Base-by-base conservation (phyloP, 2,329 filamentous ascomycete species). In the Aspergillus neotritici region DNA sequence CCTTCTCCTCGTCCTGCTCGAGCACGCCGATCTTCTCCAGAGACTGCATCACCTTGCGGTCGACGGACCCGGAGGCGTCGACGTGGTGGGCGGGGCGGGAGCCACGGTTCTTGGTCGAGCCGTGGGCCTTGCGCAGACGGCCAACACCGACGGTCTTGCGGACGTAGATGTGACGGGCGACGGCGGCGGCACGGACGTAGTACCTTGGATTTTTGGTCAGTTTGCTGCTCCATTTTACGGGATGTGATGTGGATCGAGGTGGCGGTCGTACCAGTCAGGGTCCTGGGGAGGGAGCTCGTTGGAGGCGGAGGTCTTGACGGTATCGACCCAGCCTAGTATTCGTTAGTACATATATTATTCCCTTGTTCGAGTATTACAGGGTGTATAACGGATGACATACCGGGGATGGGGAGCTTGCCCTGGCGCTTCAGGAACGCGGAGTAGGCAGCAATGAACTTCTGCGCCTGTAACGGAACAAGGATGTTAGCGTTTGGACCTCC, bases 21-120 rank as follows among this genome's bases (percentile, higher is more conserved):
- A 98, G 78, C 63, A 98, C 90, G 73, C 91, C 90, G 66, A 98
- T 96, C 86, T 97, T 96, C 86, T 96, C 93, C 48, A 98, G 86
- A 52, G 90, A 79, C 82, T 98, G 93, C 72, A 96, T 78, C 70
- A 94, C 80, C 82, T 96, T 96, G 75, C 93, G 89, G 82, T 98
- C 93, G 62, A 98, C 90, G 68, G 83, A 84, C 72, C 91, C 91
- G 61, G 84, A 90, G 72, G 90, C 93, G 70, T 96, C 86, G 65
- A 95, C 87, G 82, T 98, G 93, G 77, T 94, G 84, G 56, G 83
- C 87, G 70, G 93, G 93, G 61, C 86, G 82, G 63, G 82, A 82
- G 65, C 93, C 93, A 63, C 93, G 89, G 86, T 97, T 98, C 84
- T 94, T 96, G 79, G 86, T 86, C 63, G 82, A 86, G 65, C 89